These are phyloP conservation scores for Endoconidiophora polonica DNA, from an alignment of 2,329 filamentous ascomycete species.

Conservation along the genomic window DNA sequence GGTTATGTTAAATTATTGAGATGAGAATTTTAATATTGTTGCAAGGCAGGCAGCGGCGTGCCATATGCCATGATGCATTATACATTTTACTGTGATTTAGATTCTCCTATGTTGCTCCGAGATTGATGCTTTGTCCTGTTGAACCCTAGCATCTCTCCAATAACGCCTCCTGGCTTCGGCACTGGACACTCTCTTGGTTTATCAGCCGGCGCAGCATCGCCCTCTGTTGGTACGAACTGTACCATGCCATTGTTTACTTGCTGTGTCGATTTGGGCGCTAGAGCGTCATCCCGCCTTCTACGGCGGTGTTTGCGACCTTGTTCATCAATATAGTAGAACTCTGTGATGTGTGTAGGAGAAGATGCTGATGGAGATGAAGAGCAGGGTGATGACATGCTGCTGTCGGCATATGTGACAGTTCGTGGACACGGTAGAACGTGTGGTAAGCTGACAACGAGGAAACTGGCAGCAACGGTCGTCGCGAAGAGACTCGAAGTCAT, in stretches of 20 bases:
- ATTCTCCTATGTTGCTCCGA: slow-evolving; percentile 13
- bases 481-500: slow-evolving; percentile 91
- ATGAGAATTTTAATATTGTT: no score
- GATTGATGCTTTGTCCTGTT: slow-evolving; percentile 21
- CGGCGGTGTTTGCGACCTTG: slow-evolving; percentile 10
- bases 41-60: no score
- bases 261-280: slow-evolving; percentile 13
- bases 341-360: background rate
- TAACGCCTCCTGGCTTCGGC: slow-evolving; percentile 68
- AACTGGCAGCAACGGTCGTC: slow-evolving; percentile 75
- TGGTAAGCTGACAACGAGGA: slow-evolving; percentile 80
- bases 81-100: background rate
- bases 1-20: no score
- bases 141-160: slow-evolving; percentile 63
- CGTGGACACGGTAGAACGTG: slow-evolving; percentile 81
- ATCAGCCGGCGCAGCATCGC: slow-evolving; percentile 16
- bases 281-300: slow-evolving; percentile 22
- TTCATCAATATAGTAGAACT: slow-evolving; percentile 11
- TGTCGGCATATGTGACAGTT: slow-evolving; percentile 64
- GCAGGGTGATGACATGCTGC: slow-evolving; percentile 16
- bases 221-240: slow-evolving; percentile 28
- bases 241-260: slow-evolving; percentile 31
- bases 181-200: slow-evolving; percentile 66
- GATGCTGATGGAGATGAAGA: slow-evolving; percentile 1
- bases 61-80: background rate